Evolutionary conservation across 805 yeast genomes (phyloP), one percentile per base, ranked within the genome.

Genomic region (Cyberlindnera mrakii): DNA sequence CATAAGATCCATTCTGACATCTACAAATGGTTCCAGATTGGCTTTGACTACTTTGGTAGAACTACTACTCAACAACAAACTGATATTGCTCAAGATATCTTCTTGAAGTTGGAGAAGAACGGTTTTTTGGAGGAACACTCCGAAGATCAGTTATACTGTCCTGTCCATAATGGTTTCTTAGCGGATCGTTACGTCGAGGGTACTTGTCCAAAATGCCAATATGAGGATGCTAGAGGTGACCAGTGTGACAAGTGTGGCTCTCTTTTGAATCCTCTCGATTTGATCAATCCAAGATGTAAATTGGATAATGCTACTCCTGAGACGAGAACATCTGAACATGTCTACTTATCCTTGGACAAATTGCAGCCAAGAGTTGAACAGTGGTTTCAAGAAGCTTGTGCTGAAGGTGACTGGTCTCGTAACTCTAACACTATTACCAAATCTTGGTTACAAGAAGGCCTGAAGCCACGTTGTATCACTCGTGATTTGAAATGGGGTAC

Each of bases 161-260:
- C 87, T 41, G 80, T 75, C 44, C 99, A 93, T 67, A 72, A 88
- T 32, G 89, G 96, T 4, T 93, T 80, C 67, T 73, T 93, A 46
- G 99, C 99, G 44, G 99, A 93, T 63, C 75, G 99, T 64, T 93
- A 78, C 57, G 99, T 93, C 30, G 98, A 93, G 68, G 99, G 99
- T 54, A 86, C 81, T 40, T 93, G 99, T 71, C 98, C 98, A 45
- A 83, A 83, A 65, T 93, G 99, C 72, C 77, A 72, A 36, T 93
- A 89, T 62, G 96, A 85, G 49, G 99, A 93, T 63, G 99, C 99
- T 29, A 81, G 99, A 66, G 99, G 99, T 55, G 99, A 93, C 66
- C 99, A 93, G 72, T 93, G 99, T 76, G 99, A 93, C 66, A 82
- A 82, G 58, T 93, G 99, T 73, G 99, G 99, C 52, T 67, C 70